phyloP scores from a whole-genome alignment of 345 rosid genomes.

The Murraya koenigii region DNA sequence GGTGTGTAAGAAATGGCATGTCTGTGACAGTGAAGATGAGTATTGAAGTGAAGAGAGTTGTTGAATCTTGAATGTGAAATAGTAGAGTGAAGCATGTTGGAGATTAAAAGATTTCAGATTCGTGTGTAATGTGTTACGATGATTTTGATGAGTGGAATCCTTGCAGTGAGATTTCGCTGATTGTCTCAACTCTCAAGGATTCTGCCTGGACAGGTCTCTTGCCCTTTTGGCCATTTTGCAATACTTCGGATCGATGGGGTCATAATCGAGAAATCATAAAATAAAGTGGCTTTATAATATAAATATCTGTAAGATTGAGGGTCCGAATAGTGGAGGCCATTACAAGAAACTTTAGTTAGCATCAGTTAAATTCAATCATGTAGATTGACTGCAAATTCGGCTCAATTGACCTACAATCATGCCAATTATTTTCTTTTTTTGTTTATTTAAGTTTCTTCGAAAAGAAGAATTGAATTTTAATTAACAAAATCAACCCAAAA shows the following conservation, averaged over 20 bases:
- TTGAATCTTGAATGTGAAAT: conserved; percentile 8
- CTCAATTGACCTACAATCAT: neutral
- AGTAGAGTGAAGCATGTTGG: conserved; percentile 4
- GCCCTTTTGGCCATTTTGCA: too few relatives aligned
- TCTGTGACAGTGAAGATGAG: neutral
- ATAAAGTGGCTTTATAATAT: too few relatives aligned
- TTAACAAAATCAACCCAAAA: too few relatives aligned
- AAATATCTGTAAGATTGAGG: too few relatives aligned
- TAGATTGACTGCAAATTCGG: neutral
- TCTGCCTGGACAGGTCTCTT: neutral
- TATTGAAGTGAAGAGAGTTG: neutral
- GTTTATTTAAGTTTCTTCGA: neutral
- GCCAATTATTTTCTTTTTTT: neutral
- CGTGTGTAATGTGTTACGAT: too few relatives aligned
- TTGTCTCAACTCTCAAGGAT: neutral
- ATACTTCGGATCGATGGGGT: too few relatives aligned
- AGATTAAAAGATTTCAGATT: neutral
- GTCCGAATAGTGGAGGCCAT: too few relatives aligned
- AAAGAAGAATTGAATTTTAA: neutral
- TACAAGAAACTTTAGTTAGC: too few relatives aligned
- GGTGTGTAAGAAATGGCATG: neutral
- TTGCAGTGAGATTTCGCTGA: neutral
- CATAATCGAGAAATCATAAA: too few relatives aligned
- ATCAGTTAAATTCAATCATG: too few relatives aligned
- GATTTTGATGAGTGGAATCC: neutral